phyloP scores from a whole-genome alignment of 208 protist genomes.

The Dictyostelium gargantuum region DNA sequence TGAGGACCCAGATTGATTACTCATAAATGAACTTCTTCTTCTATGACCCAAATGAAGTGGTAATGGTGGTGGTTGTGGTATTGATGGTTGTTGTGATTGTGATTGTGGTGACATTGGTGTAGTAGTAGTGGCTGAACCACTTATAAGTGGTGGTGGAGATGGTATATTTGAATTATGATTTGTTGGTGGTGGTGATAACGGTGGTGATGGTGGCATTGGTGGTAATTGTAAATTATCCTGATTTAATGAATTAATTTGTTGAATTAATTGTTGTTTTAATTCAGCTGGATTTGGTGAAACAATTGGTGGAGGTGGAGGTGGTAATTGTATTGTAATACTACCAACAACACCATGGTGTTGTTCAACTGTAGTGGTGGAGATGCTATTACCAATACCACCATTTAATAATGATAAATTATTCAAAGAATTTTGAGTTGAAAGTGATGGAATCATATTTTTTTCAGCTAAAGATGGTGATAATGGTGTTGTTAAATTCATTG shows the following conservation, averaged over 20 bases:
- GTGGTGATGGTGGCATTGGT: background rate
- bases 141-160: background rate
- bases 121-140: background rate
- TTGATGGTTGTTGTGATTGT: background rate
- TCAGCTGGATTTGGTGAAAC: background rate
- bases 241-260: constrained; percentile 26
- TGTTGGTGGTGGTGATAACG: background rate
- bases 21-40: constrained; percentile 8
- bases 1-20: background rate
- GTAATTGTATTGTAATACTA: background rate
- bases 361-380: background rate
- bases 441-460: background rate
- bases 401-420: background rate
- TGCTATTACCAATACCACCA: background rate
- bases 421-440: background rate
- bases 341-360: no score
- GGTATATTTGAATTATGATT: background rate
- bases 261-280: constrained; percentile 13
- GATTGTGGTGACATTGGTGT: background rate
- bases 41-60: background rate
- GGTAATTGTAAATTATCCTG: background rate
- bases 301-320: background rate
- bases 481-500: constrained; percentile 4
- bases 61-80: background rate
- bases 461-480: background rate